Evolutionary conservation across 2,329 filamentous ascomycete genomes (phyloP), one percentile per base, ranked within the genome.

Genomic region (Fusarium brevicatenulatum): DNA sequence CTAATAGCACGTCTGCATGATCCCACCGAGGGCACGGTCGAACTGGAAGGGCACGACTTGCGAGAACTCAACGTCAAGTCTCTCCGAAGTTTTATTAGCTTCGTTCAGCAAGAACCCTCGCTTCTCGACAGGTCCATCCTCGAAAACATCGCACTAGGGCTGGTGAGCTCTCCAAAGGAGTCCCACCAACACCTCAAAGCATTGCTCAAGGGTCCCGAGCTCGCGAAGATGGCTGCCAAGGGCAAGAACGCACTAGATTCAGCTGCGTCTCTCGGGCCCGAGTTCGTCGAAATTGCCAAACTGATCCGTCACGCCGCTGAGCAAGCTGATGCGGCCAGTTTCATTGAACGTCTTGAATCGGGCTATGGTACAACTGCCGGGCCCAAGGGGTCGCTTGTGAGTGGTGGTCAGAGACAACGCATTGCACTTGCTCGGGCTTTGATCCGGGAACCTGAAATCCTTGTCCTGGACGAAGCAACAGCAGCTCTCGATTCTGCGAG

Each of bases 401-500:
- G 86, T 49, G 89, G 89, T 54, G 89, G 89, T 1, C 89, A 91
- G 76, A 85, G 87, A 57, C 89, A 91, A 73, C 82, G 89, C 7
- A 83, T 91, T 43, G 88, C 88, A 12, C 82, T 91, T 19, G 89
- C 89, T 3, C 82, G 89, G 12, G 87, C 87, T 34, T 80, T 91
- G 18, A 85, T 91, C 40, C 83, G 86, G 9, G 83, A 90, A 50
- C 89, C 89, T 5, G 82, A 83, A 44, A 85, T 91, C 9, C 81
- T 91, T 5, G 83, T 91, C 19, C 81, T 91, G 5, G 90, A 91
- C 47, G 90, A 91, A 76, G 89, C 89, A 3, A 91, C 89, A 1
- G 85, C 88, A 1, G 84, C 89, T 4, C 82, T 91, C 2, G 89
- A 91, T 76, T 89, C 88, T n/a, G 83, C 84, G 5, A 89, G 85